Conservation (phyloP, 2,329 filamentous ascomycete genomes). For the Microsporum audouinii region DNA sequence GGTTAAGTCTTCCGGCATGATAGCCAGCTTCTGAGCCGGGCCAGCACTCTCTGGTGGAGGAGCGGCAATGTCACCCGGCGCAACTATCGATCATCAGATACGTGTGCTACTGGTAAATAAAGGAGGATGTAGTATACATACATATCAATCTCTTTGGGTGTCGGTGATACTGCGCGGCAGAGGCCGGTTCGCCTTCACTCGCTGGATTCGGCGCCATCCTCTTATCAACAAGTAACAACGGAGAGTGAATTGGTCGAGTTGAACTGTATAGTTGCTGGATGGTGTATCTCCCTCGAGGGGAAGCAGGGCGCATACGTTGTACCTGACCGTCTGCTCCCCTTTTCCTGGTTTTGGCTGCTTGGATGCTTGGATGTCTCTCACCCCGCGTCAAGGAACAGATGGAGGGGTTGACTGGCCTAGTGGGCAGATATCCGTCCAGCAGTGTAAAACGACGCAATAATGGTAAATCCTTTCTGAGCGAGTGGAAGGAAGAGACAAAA, state of each 20-base stretch:
- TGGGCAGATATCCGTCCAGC: too few species aligned
- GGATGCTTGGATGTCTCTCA: not conserved
- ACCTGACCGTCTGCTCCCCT: not conserved
- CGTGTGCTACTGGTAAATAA: conserved; percentile 20
- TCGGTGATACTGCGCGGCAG: conserved; percentile 1
- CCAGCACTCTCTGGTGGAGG: conserved; percentile 12
- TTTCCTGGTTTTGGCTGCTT: not conserved
- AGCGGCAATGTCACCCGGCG: conserved; percentile 32
- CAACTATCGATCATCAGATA: conserved; percentile 23
- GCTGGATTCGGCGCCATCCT: conserved; percentile 6
- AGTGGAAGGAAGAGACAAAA: not conserved
- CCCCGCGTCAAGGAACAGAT: not conserved
- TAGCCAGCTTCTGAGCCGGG: conserved; percentile 3
- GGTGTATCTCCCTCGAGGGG: not conserved
- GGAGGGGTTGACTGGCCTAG: too few species aligned
- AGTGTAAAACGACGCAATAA: too few species aligned
- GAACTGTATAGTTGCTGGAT: not conserved
- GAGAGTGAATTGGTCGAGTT: not conserved
- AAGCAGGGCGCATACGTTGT: not conserved
- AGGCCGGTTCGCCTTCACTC: not conserved
- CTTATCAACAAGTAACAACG: not conserved
- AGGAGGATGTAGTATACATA: conserved; percentile 15
- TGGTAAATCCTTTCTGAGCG: too few species aligned
- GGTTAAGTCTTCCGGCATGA: conserved; percentile 9
- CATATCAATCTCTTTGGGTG: conserved; percentile 35